Conservation (phyloP, 1,284 basidiomycete genomes). For the Fomitopsis schrenkii region DNA sequence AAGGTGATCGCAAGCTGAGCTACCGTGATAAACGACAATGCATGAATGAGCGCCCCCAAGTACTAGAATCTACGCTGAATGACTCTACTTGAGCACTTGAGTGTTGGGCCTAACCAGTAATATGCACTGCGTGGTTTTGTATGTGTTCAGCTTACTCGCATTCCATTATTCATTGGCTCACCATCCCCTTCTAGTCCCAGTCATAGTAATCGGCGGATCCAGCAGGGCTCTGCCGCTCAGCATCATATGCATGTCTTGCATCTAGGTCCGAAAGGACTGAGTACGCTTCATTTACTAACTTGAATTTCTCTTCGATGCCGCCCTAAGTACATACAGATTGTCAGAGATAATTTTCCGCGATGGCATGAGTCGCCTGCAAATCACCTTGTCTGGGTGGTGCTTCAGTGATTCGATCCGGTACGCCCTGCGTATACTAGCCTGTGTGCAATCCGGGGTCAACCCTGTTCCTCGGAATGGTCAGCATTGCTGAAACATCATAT, state of each 20-base stretch:
- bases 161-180: too few relatives aligned
- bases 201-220: not conserved
- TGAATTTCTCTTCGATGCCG: constrained; percentile 14
- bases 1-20: too few relatives aligned
- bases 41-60: too few relatives aligned
- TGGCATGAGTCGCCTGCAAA: not conserved
- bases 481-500: not conserved
- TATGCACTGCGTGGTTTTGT: too few relatives aligned
- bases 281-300: constrained; percentile 10
- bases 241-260: not conserved
- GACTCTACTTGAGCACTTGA: too few relatives aligned
- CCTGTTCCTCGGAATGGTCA: constrained; percentile 1
- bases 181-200: not conserved
- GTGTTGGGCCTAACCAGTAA: too few relatives aligned
- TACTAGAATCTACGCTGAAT: too few relatives aligned
- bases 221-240: not conserved
- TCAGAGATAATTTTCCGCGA: too few relatives aligned
- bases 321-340: constrained; percentile 4
- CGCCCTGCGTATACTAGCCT: constrained; percentile 9
- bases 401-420: constrained; percentile 8
- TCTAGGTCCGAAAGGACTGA: constrained; percentile 5
- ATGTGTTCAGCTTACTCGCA: too few relatives aligned
- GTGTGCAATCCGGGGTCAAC: constrained; percentile 3
- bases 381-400: constrained; percentile 18
- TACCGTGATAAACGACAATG: too few relatives aligned